phyloP scores from a whole-genome alignment of 305 asterid species.

The Euphrasia arctica region DNA sequence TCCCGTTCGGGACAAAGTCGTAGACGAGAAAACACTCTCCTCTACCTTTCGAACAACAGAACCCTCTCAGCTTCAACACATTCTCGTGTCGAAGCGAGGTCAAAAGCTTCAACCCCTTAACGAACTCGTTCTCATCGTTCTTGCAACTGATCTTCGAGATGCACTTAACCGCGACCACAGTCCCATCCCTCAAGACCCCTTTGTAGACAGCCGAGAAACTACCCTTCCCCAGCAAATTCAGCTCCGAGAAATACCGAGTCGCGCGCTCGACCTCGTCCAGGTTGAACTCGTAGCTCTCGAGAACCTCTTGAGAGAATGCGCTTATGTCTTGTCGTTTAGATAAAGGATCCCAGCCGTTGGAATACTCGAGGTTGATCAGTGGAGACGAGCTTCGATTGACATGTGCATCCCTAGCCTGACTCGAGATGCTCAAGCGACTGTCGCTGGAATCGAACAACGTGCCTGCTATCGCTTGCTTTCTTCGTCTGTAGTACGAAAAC shows the following conservation, averaged over 20 bases:
- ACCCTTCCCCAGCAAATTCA: conserved; percentile 77
- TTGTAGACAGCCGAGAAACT: conserved; percentile 70
- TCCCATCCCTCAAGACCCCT: conserved; percentile 79
- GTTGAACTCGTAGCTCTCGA: conserved; percentile 77
- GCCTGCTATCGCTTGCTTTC: conserved; percentile 74
- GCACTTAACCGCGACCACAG: conserved; percentile 79
- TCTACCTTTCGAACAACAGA: conserved; percentile 88
- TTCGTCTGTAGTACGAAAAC: conserved; percentile 65
- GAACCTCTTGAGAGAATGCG: conserved; percentile 74
- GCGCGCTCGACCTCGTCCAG: conserved; percentile 92
- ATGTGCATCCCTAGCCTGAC: conserved; percentile 42
- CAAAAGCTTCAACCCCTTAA: conserved; percentile 66
- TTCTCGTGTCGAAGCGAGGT: conserved; percentile 85
- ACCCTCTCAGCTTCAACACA: conserved; percentile 78
- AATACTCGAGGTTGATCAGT: conserved; percentile 75
- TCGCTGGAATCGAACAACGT: conserved; percentile 50
- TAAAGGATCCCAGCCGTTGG: conserved; percentile 88
- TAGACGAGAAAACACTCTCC: conserved; percentile 94
- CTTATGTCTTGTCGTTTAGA: conserved; percentile 46
- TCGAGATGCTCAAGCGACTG: conserved; percentile 52
- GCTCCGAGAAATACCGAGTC: conserved; percentile 75
- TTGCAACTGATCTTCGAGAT: conserved; percentile 89
- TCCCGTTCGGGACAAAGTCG: conserved; percentile 79
- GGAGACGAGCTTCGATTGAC: conserved; percentile 64
- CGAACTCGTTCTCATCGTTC: conserved; percentile 74